phyloP scores from a whole-genome alignment of 2,329 filamentous ascomycete species.

The Lasiodiplodia gonubiensis region DNA sequence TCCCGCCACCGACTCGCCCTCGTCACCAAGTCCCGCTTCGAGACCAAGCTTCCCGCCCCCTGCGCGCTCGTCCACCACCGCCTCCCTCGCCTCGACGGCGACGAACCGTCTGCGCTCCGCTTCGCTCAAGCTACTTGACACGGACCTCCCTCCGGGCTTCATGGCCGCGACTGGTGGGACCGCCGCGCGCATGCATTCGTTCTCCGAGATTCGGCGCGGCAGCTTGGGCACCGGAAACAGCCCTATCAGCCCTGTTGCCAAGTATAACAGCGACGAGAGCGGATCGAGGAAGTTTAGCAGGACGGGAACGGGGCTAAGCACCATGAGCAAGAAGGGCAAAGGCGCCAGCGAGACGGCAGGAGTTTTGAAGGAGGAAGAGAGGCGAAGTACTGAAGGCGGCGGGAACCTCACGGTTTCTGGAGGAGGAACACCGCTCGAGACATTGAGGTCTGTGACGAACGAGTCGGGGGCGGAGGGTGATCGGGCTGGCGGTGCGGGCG shows the following conservation, averaged over 20 bases:
- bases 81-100: constrained; percentile 38
- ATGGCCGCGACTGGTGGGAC: constrained; percentile 53
- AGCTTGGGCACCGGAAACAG: constrained; percentile 40
- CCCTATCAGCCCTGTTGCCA: constrained; percentile 31
- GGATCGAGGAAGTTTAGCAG: constrained; percentile 30
- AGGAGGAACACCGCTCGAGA: constrained; percentile 33
- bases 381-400: constrained; percentile 31
- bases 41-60: not conserved
- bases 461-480: constrained; percentile 32
- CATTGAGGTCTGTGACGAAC: constrained; percentile 41
- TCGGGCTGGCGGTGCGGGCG: constrained; percentile 21
- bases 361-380: constrained; percentile 28
- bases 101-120: constrained; percentile 41
- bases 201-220: constrained; percentile 50
- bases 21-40: not conserved
- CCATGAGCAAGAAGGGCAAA: not conserved
- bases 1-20: not conserved
- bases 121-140: constrained; percentile 46
- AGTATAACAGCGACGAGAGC: constrained; percentile 35
- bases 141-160: constrained; percentile 48
- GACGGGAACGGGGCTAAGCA: constrained; percentile 16
- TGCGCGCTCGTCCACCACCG: constrained; percentile 34
- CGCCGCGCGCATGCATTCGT: constrained; percentile 49
- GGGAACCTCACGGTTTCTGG: not conserved
- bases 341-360: constrained; percentile 16